Percentiles rank a stretch among this genome's conserved stretches.
Conservation (phyloP, 2,329 filamentous ascomycete genomes). For the Penicillium brasilianum region DNA sequence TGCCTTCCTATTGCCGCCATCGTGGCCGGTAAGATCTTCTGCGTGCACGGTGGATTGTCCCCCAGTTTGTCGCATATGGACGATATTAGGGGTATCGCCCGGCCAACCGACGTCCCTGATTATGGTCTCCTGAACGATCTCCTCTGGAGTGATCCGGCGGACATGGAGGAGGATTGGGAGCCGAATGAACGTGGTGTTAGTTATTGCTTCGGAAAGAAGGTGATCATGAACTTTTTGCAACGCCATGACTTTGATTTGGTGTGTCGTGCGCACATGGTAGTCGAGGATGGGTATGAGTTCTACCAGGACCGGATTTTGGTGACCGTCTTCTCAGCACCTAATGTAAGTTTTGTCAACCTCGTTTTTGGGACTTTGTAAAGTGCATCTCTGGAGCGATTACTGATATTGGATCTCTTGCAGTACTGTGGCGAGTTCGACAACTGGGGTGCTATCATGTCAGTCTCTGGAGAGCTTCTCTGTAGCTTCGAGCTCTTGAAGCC, state of each 20-base stretch:
- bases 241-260: constrained; percentile 97
- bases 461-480: constrained; percentile 89
- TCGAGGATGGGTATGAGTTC: constrained; percentile 98
- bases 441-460: constrained; percentile 98
- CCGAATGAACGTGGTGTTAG: constrained; percentile 96
- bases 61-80: constrained; percentile 96
- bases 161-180: constrained; percentile 98
- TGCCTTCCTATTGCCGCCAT: constrained; percentile 94
- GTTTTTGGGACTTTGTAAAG: background rate
- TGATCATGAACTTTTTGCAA: constrained; percentile 94
- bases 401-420: constrained; percentile 54
- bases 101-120: constrained; percentile 95
- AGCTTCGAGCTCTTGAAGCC: constrained; percentile 97
- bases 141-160: constrained; percentile 95
- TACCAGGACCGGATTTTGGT: constrained; percentile 94
- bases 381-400: background rate
- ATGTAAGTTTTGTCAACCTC: constrained; percentile 65
- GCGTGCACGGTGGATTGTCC: constrained; percentile 92
- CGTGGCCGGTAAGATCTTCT: constrained; percentile 96
- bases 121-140: constrained; percentile 95
- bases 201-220: constrained; percentile 98
- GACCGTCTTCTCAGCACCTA: constrained; percentile 96
- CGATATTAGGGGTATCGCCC: constrained; percentile 92
- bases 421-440: constrained; percentile 99
- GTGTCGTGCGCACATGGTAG: constrained; percentile 97